Base-by-base conservation (phyloP, 495 filamentous ascomycete genomes). In the Hypoxylon intermedium region DNA sequence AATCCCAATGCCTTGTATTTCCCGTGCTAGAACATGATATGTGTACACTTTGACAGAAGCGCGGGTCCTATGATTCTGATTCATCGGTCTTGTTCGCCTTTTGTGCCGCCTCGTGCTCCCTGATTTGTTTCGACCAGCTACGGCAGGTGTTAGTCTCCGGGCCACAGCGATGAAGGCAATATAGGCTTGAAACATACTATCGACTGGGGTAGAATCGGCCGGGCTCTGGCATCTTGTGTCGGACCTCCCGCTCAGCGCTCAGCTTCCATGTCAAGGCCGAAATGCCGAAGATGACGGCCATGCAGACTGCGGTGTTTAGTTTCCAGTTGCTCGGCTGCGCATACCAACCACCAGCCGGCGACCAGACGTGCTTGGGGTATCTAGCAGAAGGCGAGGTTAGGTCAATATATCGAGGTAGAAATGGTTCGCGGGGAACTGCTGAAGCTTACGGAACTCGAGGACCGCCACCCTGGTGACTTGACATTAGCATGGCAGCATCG, bases 281-380 rank as follows among this genome's bases (percentile, higher is more conserved):
- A 65, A 97, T 84, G 44, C 90, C 88, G 64, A 92, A 63, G 41
- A 97, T 83, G 44, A 88, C 85, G 1, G 78, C 79, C 45, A 83
- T 80, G 78, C 92, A 86, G 53, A 96, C 79, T n/a, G 90, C 90
- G 6, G 94, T 98, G 78, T 98, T 98, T 33, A 78, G 72, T 75
- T 88, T 95, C 95, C 95, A 98, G 82, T 98, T 98, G 61, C 79
- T 79, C 7, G 94, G 94, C 73, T 92, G 93, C 24, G 87, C 77
- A 77, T 98, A 98, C 94, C 95, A 98, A 69, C 94, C 94, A 80
- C 94, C 94, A 53, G 94, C 83, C 56, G 94, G 94, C 69, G 94
- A 98, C 94, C 94, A 98, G 80, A 98, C 90, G 81, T 98, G 92
- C 81, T 97, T 97, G 71, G 94, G 94, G 77, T 97, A 97, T 71